Base-by-base conservation (phyloP, 1,284 basidiomycete genomes). In the Fomitiporia mediterranea region DNA sequence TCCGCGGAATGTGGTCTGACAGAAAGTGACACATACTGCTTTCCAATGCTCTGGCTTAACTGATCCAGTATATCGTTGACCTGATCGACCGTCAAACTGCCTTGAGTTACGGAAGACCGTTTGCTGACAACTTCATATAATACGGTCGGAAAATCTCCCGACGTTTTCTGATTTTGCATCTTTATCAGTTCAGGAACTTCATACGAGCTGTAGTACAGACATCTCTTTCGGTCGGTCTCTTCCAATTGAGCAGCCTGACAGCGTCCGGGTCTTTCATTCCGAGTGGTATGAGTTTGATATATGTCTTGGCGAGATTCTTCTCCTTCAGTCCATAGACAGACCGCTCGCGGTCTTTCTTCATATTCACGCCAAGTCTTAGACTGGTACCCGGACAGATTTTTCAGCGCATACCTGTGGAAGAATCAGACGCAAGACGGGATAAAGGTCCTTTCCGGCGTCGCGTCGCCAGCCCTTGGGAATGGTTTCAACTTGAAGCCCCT, bases 251-350 rank as follows among this genome's bases (percentile, higher is more conserved):
- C 44, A 98, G 71, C 30, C 88, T 80, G 51, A 87, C 78, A 0
- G 92, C 88, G 62, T 93, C 89, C 2, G 84, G 84, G 56, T 89
- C 87, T 66, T 84, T 83, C 66, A 73, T 79, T 48, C 86, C 83
- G 1, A 98, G 74, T 0, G 90, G 91, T 38, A 98, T 88, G 0
- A 94, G 78, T 60, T 89, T 87, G 71, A 94, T 91, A 67, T 94
- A 95, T 8, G 82, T 84, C 69, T 92, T 94, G 2, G 93, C 93
- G 2, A 98, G 74, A 65, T 89, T 89, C 70, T 89, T 88, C 72
- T 98, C 95, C 68, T 97, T 97, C 61, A 96, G 69, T 7, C 91
- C 90, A 69, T 97, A 98, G 0, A 93, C 85, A 0, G 91, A 81
- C 50, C 94, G 82, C 62, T 96, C 91, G 34, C 88, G 80, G 68